A percentile compares a stretch with the other conserved stretches of the same genome.
Evolutionary conservation across 2,329 filamentous ascomycete species (phyloP).

Genomic region (Alternaria postmessia): DNA sequence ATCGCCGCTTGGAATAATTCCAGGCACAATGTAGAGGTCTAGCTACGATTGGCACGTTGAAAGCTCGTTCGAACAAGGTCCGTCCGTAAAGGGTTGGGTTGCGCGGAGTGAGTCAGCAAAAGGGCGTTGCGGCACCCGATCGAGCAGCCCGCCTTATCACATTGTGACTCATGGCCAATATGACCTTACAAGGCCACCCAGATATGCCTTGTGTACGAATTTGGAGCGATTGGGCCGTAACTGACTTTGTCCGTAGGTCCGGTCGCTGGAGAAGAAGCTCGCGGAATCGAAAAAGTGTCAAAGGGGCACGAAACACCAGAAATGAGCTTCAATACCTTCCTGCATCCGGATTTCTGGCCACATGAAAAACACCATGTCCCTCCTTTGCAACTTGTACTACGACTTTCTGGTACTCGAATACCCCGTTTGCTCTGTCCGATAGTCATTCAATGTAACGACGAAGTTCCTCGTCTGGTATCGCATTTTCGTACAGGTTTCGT

Average conservation of each 20-base stretch:
- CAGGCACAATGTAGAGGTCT: rapidly evolving
- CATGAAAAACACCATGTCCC: too few species aligned
- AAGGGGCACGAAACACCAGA: too few species aligned
- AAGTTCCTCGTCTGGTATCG: not conserved
- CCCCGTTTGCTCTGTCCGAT: not conserved
- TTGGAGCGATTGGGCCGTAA: not conserved
- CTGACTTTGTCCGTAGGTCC: too few species aligned
- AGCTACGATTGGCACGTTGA: not conserved
- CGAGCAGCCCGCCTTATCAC: not conserved
- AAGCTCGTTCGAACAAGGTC: not conserved
- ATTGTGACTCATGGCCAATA: not conserved
- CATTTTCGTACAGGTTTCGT: not conserved
- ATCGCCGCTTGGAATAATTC: not conserved
- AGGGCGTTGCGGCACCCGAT: not conserved
- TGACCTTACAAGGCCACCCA: not conserved
- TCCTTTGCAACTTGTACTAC: not conserved
- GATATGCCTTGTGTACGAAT: not conserved
- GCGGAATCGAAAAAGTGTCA: too few species aligned
- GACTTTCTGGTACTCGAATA: not conserved
- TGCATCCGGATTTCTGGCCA: too few species aligned
- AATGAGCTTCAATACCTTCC: too few species aligned
- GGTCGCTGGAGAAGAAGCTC: too few species aligned
- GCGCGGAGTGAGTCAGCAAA: not conserved
- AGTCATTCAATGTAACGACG: not conserved
- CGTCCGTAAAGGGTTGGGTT: not conserved